Evolutionary conservation across 202 grass and related monocot species (phyloP), one percentile per base, ranked within the genome.

Genomic region (Setaria viridis): DNA sequence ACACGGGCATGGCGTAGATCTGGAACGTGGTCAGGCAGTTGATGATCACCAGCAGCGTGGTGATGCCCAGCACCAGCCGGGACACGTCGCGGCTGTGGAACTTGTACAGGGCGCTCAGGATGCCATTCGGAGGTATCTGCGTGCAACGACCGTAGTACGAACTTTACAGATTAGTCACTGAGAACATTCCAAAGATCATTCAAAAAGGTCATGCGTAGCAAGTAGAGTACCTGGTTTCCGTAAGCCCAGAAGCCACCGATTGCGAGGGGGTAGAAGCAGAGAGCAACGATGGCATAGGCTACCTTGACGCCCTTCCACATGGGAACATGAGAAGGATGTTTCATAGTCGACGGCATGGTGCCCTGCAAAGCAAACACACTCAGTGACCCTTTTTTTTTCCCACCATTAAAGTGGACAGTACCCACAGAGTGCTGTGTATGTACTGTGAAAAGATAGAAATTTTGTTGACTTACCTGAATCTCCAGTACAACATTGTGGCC

Each of bases 231-330:
- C 89, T 89, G 85, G 86, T 93, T 86, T 71, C 97, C 97, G 15
- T 97, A 99, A 48, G 97, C 94, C 94, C 94, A 97, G 91, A 97
- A 99, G 66, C 97, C 97, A 67, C 92, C 90, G 14, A 97, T 89
- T 33, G 94, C 92, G 7, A 99, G 55, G 1, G 97, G 94, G 82
- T 90, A 99, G 39, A 99, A 42, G 86, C 94, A 97, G 43, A 91
- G 21, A 1, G 97, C 94, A 4, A 94, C 70, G 43, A 94, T 74
- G 58, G 71, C 37, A 55, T 97, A 99, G 47, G 97, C 97, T 11
- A 70, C 87, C 85, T 91, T 96, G 67, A 97, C 94, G 35, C 97
- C 93, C 86, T 91, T 99, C 97, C 97, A 96, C 97, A 99, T 96
- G 2, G 97, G 92, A 59, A 94, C 92, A 63, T 88, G 88, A 54